These are phyloP conservation scores for Wickerhamomyces sp. DNA, from an alignment of 1,139 yeast species.

Conservation along the genomic window DNA sequence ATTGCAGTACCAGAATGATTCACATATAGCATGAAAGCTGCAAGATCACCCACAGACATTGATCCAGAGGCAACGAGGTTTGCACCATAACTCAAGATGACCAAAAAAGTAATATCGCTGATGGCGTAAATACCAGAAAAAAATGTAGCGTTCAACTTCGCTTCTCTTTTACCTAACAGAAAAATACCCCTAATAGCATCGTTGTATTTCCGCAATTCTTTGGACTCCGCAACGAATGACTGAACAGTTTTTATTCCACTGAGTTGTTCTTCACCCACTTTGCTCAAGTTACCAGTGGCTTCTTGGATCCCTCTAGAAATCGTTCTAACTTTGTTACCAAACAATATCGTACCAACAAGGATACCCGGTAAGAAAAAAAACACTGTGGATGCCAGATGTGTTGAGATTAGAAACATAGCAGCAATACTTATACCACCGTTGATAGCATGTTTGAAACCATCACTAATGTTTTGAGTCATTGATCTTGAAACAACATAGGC, in stretches of 20 bases:
- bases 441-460: constrained; percentile 77
- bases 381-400: constrained; percentile 72
- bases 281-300: constrained; percentile 79
- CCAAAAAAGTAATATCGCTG: constrained; percentile 75
- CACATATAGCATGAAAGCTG: constrained; percentile 91
- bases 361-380: constrained; percentile 80
- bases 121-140: constrained; percentile 73
- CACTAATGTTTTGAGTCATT: constrained; percentile 84
- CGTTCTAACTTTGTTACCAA: constrained; percentile 74
- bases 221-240: constrained; percentile 79
- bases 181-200: constrained; percentile 70
- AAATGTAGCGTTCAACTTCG: constrained; percentile 69
- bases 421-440: constrained; percentile 77
- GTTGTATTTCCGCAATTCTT: constrained; percentile 58
- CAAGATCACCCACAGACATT: constrained; percentile 80
- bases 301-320: constrained; percentile 78
- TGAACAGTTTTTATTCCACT: constrained; percentile 86
- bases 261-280: constrained; percentile 87
- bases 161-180: constrained; percentile 72
- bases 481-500: constrained; percentile 87
- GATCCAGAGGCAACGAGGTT: constrained; percentile 65
- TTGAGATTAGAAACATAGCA: constrained; percentile 87
- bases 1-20: constrained; percentile 89
- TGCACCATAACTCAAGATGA: constrained; percentile 77
- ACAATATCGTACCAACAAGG: constrained; percentile 63